These are phyloP conservation scores for Lachancea nothofagi DNA, from an alignment of 805 yeast genomes.

Conservation along the genomic window DNA sequence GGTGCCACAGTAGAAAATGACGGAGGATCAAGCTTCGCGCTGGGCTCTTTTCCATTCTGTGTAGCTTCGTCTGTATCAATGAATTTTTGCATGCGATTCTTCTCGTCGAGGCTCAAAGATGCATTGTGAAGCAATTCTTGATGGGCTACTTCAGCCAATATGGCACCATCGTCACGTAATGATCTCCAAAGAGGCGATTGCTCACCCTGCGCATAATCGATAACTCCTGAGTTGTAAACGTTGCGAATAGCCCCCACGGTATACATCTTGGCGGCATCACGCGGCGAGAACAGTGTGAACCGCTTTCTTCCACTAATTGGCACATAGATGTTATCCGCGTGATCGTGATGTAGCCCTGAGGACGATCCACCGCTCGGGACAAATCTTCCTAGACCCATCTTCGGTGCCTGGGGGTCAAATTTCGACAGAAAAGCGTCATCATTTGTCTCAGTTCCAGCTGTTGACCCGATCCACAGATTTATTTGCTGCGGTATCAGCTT, in stretches of 20 bases:
- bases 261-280: conserved; percentile 50
- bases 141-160: conserved; percentile 43
- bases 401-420: conserved; percentile 19
- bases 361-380: conserved; percentile 58
- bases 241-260: conserved; percentile 59
- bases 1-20: conserved; percentile 66
- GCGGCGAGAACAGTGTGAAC: conserved; percentile 62
- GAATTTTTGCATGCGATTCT: conserved; percentile 19
- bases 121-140: conserved; percentile 37
- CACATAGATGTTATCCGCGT: conserved; percentile 68
- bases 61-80: conserved; percentile 28
- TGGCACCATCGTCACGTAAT: conserved; percentile 58
- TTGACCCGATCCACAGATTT: conserved; percentile 63
- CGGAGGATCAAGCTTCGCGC: conserved; percentile 49
- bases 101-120: conserved; percentile 19
- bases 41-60: neutral
- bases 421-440: conserved; percentile 13
- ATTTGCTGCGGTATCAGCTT: conserved; percentile 60
- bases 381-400: conserved; percentile 45
- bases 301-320: conserved; percentile 56
- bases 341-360: conserved; percentile 76
- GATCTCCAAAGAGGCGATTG: conserved; percentile 60
- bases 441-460: conserved; percentile 12
- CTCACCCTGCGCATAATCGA: conserved; percentile 52
- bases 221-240: conserved; percentile 57